These are phyloP conservation scores for Hyphodiscus sp. DNA, from an alignment of 2,329 filamentous ascomycete species.

Conservation along the genomic window DNA sequence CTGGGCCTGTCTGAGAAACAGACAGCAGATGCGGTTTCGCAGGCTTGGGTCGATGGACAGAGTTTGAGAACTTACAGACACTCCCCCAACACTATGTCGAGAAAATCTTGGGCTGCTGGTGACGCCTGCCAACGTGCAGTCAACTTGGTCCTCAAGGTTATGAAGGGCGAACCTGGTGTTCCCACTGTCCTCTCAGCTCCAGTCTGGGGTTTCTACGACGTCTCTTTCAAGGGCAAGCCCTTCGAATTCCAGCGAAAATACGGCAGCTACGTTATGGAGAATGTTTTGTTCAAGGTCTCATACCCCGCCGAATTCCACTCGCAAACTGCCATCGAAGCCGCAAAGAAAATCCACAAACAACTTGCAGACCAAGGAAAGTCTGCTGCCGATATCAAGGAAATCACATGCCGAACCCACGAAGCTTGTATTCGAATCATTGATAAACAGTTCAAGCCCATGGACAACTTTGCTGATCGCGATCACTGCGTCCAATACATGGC, in stretches of 20 bases:
- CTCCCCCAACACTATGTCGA: slow-evolving; percentile 97
- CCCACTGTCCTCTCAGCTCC: slow-evolving; percentile 90
- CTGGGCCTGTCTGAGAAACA: slow-evolving; percentile 82
- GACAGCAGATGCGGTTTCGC: slow-evolving; percentile 91
- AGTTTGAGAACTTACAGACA: slow-evolving; percentile 94
- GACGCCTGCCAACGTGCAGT: slow-evolving; percentile 96
- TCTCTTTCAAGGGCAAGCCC: slow-evolving; percentile 91
- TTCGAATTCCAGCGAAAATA: slow-evolving; percentile 96
- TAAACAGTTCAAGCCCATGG: slow-evolving; percentile 99
- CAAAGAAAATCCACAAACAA: slow-evolving; percentile 78
- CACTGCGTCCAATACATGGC: slow-evolving; percentile 99
- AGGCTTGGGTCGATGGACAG: slow-evolving; percentile 97
- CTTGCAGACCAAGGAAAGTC: slow-evolving; percentile 82
- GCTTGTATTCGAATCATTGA: slow-evolving; percentile 98
- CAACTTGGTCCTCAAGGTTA: slow-evolving; percentile 83
- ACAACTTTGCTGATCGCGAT: slow-evolving; percentile 99
- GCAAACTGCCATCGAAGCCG: slow-evolving; percentile 94
- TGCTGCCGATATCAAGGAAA: slow-evolving; percentile 84
- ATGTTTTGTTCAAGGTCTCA: slow-evolving; percentile 99
- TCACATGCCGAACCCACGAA: slow-evolving; percentile 95
- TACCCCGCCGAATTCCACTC: slow-evolving; percentile 99
- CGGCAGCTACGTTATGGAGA: slow-evolving; percentile 99
- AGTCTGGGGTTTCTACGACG: slow-evolving; percentile 97
- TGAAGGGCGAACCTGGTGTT: slow-evolving; percentile 84
- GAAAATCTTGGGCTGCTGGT: slow-evolving; percentile 98